Base-by-base conservation (phyloP, 495 filamentous ascomycete genomes). In the Tuber magnatum region DNA sequence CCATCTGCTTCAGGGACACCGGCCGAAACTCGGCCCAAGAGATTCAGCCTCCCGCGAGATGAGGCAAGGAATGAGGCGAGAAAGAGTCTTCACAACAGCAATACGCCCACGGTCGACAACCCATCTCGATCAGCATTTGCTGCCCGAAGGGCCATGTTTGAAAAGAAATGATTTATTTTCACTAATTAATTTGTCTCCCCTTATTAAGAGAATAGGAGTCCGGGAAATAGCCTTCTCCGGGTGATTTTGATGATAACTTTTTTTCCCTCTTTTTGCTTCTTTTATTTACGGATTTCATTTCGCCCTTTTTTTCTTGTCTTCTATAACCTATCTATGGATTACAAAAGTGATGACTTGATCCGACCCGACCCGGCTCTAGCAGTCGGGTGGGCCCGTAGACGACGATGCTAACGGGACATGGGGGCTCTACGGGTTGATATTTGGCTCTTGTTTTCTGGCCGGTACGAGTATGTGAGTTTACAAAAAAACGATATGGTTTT, bases 81-180 rank as follows among this genome's bases (percentile, higher is more conserved):
- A 51, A 73, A 73, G 40, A 73, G 71, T 28, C n/a, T 39, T 32
- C 35, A 9, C 71, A 51, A 24, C 28, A 73, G 56, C 56, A 65
- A 65, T 35, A 35, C 56, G 12, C 56, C 56, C 14, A 65, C 28
- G 16, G 28, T 20, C 51, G 69, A 69, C 20, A 77, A 75, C 39
- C 74, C 76, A 48, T 74, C 76, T 10, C 76, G 76, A 42, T 70
- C 77, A 16, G 73, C 76, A 70, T 75, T 80, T 68, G 79, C 78
- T 61, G 79, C 79, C n/a, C 76, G 78, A 41, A 77, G 78, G 73
- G 79, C 79, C 9, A 80, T 80, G 79, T 80, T 80, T 72, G 79
- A 80, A 70, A 80, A 80, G 70, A 80, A 80, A 68, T 77, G 68
- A 74, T 42, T 28, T 42, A 43, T 38, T 42, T 38, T 56, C 41